Evolutionary conservation across 257 asterid genomes (phyloP).

Genomic region (Fraxinus anomala): DNA sequence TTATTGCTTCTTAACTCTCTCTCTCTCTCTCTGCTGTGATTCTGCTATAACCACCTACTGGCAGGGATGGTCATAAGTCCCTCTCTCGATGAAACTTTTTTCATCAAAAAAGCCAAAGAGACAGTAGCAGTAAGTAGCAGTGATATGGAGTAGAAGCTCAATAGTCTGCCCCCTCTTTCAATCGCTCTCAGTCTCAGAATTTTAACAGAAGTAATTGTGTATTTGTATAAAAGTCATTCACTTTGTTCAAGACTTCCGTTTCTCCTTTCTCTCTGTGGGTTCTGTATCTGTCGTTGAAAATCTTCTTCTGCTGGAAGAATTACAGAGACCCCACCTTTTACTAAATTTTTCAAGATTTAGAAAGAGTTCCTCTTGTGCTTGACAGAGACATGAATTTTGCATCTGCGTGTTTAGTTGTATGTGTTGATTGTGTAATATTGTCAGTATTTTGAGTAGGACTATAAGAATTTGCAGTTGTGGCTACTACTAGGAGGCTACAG

Average conservation of each 20-base stretch:
- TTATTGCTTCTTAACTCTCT: constrained; percentile 21
- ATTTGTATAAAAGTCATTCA: neutral
- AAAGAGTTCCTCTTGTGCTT: constrained; percentile 7
- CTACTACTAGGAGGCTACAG: constrained; percentile 58
- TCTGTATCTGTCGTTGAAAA: constrained; percentile 19
- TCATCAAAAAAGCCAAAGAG: constrained; percentile 35
- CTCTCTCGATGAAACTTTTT: constrained; percentile 33
- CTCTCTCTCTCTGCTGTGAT: constrained; percentile 23
- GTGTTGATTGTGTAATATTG: neutral
- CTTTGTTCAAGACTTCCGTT: neutral
- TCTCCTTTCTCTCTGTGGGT: constrained; percentile 10
- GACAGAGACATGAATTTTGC: constrained; percentile 23
- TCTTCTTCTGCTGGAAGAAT: constrained; percentile 49
- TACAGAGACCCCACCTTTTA: constrained; percentile 54
- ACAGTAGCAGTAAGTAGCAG: constrained; percentile 34
- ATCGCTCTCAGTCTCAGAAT: constrained; percentile 2
- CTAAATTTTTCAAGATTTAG: constrained; percentile 30
- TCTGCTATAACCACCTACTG: constrained; percentile 35
- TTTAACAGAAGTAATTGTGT: neutral
- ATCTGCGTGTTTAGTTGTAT: neutral
- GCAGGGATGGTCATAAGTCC: constrained; percentile 35
- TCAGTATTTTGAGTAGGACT: neutral
- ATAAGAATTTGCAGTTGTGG: constrained; percentile 56
- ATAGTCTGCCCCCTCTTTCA: neutral
- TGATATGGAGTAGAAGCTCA: constrained; percentile 29